These are phyloP conservation scores for Arxiozyma bovina DNA, from an alignment of 1,139 yeast species.

Conservation along the genomic window DNA sequence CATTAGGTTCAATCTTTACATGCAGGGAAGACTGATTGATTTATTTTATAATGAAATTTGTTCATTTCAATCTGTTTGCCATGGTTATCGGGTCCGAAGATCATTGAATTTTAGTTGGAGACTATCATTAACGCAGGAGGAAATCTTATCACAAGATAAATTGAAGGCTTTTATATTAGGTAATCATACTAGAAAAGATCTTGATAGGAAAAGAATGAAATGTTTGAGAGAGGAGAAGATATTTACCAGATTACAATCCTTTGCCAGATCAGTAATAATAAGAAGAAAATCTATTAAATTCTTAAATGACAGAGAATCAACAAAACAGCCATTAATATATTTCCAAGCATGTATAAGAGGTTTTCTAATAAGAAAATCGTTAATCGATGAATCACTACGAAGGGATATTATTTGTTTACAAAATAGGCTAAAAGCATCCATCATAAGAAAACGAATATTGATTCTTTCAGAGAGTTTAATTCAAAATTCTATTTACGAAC, in stretches of 20 bases:
- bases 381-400: not conserved
- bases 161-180: slow-evolving; percentile 36
- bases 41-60: slow-evolving; percentile 28
- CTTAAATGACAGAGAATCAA: slow-evolving; percentile 1
- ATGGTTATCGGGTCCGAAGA: slow-evolving; percentile 26
- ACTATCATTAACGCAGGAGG: not conserved
- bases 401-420: slow-evolving; percentile 3
- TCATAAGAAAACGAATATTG: slow-evolving; percentile 17
- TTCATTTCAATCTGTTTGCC: slow-evolving; percentile 31
- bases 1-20: slow-evolving; percentile 53
- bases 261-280: slow-evolving; percentile 34
- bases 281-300: slow-evolving; percentile 4
- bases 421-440: slow-evolving; percentile 19
- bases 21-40: slow-evolving; percentile 35
- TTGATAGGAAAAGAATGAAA: slow-evolving; percentile 5
- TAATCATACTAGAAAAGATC: slow-evolving; percentile 18
- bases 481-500: not conserved
- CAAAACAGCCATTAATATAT: slow-evolving; percentile 4
- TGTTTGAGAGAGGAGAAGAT: slow-evolving; percentile 5
- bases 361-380: slow-evolving; percentile 8
- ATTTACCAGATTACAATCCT: slow-evolving; percentile 23
- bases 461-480: not conserved
- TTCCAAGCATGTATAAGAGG: slow-evolving; percentile 15
- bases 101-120: not conserved
- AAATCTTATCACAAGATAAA: not conserved